Percentiles rank a stretch among this genome's conserved stretches.
Conservation (phyloP, 2,329 filamentous ascomycete species). For the Scedosporium minutisporum region DNA sequence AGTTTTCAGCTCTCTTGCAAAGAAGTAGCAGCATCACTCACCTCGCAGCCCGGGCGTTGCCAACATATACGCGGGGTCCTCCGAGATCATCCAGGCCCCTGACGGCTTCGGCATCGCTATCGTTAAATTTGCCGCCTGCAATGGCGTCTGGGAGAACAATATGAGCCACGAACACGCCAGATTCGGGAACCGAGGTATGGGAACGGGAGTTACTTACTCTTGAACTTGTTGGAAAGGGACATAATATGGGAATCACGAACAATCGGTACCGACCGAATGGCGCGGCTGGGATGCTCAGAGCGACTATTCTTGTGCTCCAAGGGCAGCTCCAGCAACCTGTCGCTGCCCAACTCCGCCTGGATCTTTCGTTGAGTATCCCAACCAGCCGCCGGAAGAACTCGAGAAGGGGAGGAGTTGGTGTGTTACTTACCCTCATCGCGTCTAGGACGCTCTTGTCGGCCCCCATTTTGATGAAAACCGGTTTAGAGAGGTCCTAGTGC, state of each 20-base stretch:
- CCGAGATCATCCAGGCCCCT: constrained; percentile 16
- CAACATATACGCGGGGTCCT: constrained; percentile 8
- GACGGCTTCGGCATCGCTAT: constrained; percentile 19
- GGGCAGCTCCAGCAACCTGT: constrained; percentile 15
- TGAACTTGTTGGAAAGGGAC: neutral
- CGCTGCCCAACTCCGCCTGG: constrained; percentile 21
- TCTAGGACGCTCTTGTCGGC: constrained; percentile 42
- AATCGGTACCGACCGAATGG: constrained; percentile 1
- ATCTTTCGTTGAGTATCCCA: neutral
- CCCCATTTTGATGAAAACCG: constrained; percentile 23
- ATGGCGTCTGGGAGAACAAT: constrained; percentile 10
- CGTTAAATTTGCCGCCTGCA: constrained; percentile 17
- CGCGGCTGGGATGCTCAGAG: neutral
- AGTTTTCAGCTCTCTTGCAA: neutral
- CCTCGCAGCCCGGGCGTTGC: neutral
- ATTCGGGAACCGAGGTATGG: too few species aligned
- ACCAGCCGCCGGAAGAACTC: neutral
- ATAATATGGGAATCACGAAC: neutral
- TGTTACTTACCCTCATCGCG: constrained; percentile 6
- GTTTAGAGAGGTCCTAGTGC: neutral
- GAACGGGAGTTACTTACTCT: neutral
- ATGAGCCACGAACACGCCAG: too few species aligned
- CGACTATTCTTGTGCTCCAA: constrained; percentile 12
- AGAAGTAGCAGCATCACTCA: neutral
- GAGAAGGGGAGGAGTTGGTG: neutral